A percentile compares a stretch with the other conserved stretches of the same genome.
Evolutionary conservation across 2,329 filamentous ascomycete genomes (phyloP).

Genomic region (Sporothrix inflata): DNA sequence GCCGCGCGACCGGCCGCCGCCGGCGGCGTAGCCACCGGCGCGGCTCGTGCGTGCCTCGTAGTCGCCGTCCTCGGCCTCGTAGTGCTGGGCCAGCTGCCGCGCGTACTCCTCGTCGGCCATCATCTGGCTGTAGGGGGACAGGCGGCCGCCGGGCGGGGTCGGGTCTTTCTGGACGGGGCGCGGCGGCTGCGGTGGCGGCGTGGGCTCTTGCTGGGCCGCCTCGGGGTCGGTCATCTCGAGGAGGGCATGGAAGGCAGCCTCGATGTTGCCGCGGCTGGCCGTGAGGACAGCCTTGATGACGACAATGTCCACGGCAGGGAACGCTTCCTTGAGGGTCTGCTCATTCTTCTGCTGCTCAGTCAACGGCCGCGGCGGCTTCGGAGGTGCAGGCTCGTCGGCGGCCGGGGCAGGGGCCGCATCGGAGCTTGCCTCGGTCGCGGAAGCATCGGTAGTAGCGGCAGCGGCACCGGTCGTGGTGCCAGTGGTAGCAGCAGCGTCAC

Average conservation of each 20-base stretch:
- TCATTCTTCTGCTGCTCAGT: conserved; percentile 84
- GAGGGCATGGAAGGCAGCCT: conserved; percentile 93
- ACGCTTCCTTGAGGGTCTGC: conserved; percentile 88
- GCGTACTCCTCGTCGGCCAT: conserved; percentile 92
- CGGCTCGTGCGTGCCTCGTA: conserved; percentile 59
- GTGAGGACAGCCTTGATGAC: conserved; percentile 87
- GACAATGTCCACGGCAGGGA: conserved; percentile 76
- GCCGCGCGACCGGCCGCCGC: conserved; percentile 23
- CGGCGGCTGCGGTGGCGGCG: conserved; percentile 64
- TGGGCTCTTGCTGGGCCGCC: conserved; percentile 60
- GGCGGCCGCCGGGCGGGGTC: conserved; percentile 70
- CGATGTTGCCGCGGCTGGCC: conserved; percentile 84
- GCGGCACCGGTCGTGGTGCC: conserved; percentile 34
- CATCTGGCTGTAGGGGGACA: conserved; percentile 73
- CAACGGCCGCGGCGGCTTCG: conserved; percentile 83
- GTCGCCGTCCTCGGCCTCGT: conserved; percentile 62
- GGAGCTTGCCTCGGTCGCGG: conserved; percentile 18
- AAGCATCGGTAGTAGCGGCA: conserved; percentile 37
- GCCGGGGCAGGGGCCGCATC: conserved; percentile 41
- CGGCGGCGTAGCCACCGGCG: conserved; percentile 42
- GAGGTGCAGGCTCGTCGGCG: conserved; percentile 54
- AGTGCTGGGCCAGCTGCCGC: conserved; percentile 87
- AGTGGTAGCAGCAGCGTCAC: conserved; percentile 43
- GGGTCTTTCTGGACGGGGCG: conserved; percentile 65
- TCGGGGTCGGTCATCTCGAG: conserved; percentile 80